Evolutionary conservation across 108 stramenopile species (phyloP), one percentile per base, ranked within the genome.

Genomic region (Mayamaea pseudoterrestris): DNA sequence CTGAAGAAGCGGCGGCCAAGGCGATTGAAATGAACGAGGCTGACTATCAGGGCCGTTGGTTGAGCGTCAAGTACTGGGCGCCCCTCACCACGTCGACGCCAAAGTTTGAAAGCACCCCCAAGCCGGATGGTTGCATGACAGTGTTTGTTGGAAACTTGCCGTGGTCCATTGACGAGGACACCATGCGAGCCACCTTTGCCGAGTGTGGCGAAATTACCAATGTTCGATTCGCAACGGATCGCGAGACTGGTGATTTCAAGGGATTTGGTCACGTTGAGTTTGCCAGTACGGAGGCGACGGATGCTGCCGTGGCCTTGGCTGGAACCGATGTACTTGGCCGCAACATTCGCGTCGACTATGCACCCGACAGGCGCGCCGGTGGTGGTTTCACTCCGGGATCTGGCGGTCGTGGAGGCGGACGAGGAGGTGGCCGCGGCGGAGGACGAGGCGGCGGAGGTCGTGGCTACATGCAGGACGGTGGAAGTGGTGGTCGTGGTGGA

Each of bases 231-330:
- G 93, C 93, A 4, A 88, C 80, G 48, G 94, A 97, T 60, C 58
- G 91, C 25, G 98, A 99, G 55, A 92, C 89, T 50, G 95, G 95
- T 6, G 84, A 93, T 21, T 98, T 98, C 83, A 89, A 93, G 62
- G 98, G 98, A 44, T 94, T 87, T 55, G 95, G 93, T 8, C 93
- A 94, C 68, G 80, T 97, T 41, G 91, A 95, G 46, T 99, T 97
- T 55, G 76, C 34, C 27, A 77, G 85, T 11, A 91, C 78, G 6
- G 82, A 93, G 32, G 61, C 71, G 26, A 90, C 93, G 11, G 90
- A 90, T 50, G 71, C 55, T 20, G 98, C 96, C 6, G 80, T 95
- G 28, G 69, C 62, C 23, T 36, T 97, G 57, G 91, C 93, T 0
- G 95, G 94, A 16, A 80, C 78, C 5, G 73, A 80, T 22, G 69